These are phyloP conservation scores for Fusarium irregulare DNA, from an alignment of 2,329 filamentous ascomycete species.

Conservation along the genomic window DNA sequence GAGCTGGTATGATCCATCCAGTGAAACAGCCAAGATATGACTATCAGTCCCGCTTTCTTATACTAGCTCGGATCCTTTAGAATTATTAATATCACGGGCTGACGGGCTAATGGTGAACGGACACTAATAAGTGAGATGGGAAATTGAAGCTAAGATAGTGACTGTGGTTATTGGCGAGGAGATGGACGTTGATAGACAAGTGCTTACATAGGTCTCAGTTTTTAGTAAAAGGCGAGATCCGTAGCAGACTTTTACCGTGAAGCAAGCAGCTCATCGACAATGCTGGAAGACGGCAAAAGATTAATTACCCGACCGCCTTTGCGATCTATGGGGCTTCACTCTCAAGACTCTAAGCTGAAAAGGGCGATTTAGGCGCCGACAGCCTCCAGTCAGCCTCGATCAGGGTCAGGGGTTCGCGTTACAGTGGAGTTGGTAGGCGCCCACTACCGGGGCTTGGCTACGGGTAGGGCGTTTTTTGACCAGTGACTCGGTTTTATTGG, in stretches of 20 bases:
- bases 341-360: background rate
- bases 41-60: slow-evolving; percentile 11
- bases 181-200: background rate
- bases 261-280: background rate
- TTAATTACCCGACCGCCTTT: background rate
- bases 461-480: slow-evolving; percentile 20
- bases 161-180: background rate
- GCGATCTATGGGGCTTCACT: background rate
- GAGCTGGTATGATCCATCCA: slow-evolving; percentile 12
- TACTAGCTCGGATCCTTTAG: slow-evolving; percentile 19
- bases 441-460: slow-evolving; percentile 10
- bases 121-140: background rate
- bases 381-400: background rate
- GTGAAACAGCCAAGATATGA: background rate
- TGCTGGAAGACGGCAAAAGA: background rate
- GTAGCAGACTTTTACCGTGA: background rate
- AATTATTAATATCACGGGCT: slow-evolving; percentile 15
- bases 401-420: background rate
- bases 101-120: background rate
- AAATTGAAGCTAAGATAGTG: slow-evolving; percentile 16
- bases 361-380: background rate
- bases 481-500: background rate
- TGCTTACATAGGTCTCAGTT: background rate
- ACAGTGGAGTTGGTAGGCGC: background rate
- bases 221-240: background rate